Base-by-base conservation (phyloP, 148 eudicot genomes). In the Linanthus parryae region DNA sequence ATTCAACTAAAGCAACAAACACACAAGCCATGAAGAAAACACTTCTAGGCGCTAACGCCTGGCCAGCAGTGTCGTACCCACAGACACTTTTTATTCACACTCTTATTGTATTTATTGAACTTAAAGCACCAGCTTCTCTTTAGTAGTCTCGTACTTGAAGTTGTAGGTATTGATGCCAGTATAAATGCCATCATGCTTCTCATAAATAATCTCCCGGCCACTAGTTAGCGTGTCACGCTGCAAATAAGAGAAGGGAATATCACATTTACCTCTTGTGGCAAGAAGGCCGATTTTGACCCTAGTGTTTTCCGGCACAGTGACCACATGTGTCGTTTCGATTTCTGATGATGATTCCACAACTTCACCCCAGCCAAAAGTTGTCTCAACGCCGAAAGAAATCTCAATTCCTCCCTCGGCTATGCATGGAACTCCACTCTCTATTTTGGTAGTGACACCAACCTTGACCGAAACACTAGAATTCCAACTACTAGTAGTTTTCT, bases 81-180 rank as follows among this genome's bases (percentile, higher is more conserved):
- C n/a, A n/a, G n/a, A n/a, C n/a, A n/a, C n/a, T n/a, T n/a, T n/a
- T n/a, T n/a, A n/a, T n/a, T n/a, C n/a, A n/a, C n/a, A n/a, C n/a
- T n/a, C n/a, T n/a, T n/a, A n/a, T n/a, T n/a, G n/a, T n/a, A n/a
- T n/a, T n/a, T n/a, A n/a, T n/a, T n/a, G n/a, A n/a, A n/a, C n/a
- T n/a, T n/a, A n/a, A n/a, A n/a, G n/a, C n/a, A n/a, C n/a, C n/a
- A n/a, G n/a, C n/a, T n/a, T n/a, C 16, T 25, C 38, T 31, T 50
- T n/a, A n/a, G 15, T 10, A 38, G 54, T 31, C 37, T 50, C 54
- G 14, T 3, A 15, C 22, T 22, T 10, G 54, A 50, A 29, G 28
- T 50, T 20, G 39, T 7, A 50, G 38, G 11, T 8, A 50, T 50
- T 50, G 39, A 29, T 33, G 39, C 54, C 54, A 50, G 54, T 8